Evolutionary conservation across 768 basidiomycete genomes (phyloP), one percentile per base, ranked within the genome.

Genomic region (Boletellus sp.): DNA sequence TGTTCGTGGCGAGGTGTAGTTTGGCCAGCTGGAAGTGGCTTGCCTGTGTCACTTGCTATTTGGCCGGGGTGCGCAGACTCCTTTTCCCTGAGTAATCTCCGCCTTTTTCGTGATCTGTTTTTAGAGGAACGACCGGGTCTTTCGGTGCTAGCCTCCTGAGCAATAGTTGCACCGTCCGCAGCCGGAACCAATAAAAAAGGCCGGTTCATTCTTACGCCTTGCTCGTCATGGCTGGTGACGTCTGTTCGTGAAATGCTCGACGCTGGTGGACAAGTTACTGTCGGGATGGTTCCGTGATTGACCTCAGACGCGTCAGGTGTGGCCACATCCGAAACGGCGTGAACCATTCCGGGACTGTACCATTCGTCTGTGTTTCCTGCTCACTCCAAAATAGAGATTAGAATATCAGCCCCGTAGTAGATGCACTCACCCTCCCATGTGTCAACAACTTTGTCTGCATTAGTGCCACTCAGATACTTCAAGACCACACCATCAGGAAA

Each of bases 401-500:
- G 24, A 16, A 34, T n/a, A 5, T 20, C 11, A 35, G 33, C 10
- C 38, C 15, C 22, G 31, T 23, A 37, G 24, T 31, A 32, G 10
- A 47, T 33, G 24, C 38, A 48, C 70, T 56, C 47, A 77, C 77
- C 56, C 43, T 61, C 52, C 72, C 75, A 77, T 19, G 74, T 75
- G 54, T 79, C 62, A 9, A 79, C 44, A 31, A 66, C 41, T 48
- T 56, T 47, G 43, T 69, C 62, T 49, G 59, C 50, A 48, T 65
- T 55, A 41, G 38, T 45, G 16, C 60, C 66, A 42, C 58, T 68
- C 38, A 68, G 32, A 47, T 74, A 72, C 56, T 72, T 74, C 24
- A 78, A 53, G 16, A 69, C 48, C 20, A 74, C 72, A 16, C 80
- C 80, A 4, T 72, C 62, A 3, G 63, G 57, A 52, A 73, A 83